Evolutionary conservation across 805 yeast genomes (phyloP).

Genomic region (Metschnikowia lachancei): DNA sequence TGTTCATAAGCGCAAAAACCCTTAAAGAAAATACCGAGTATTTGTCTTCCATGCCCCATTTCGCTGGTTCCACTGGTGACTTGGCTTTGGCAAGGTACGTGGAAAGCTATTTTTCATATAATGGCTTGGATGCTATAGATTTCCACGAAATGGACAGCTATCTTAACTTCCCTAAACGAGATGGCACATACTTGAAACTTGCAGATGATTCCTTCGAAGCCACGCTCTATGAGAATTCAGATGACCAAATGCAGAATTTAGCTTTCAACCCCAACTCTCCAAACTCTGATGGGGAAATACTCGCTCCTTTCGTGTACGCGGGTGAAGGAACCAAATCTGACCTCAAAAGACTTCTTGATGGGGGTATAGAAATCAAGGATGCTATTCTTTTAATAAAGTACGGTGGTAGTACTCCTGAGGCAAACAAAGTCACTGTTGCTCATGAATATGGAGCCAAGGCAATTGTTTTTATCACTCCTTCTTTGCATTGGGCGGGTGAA

Average conservation of each 20-base stretch:
- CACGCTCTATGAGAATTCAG: constrained; percentile 32
- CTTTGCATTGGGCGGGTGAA: constrained; percentile 21
- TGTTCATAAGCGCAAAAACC: constrained; percentile 49
- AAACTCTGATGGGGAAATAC: constrained; percentile 49
- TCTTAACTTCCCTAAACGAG: constrained; percentile 59
- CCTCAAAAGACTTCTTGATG: constrained; percentile 38
- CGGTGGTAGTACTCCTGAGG: constrained; percentile 42
- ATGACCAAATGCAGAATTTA: constrained; percentile 32
- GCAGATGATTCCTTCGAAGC: constrained; percentile 40
- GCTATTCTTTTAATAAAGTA: constrained; percentile 60
- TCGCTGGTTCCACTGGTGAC: constrained; percentile 88
- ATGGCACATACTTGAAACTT: constrained; percentile 28
- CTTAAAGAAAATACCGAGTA: constrained; percentile 69
- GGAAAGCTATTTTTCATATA: constrained; percentile 53
- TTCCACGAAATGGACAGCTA: constrained; percentile 52
- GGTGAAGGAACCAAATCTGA: constrained; percentile 65
- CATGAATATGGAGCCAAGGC: constrained; percentile 58
- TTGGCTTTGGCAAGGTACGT: constrained; percentile 66
- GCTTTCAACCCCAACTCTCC: constrained; percentile 71
- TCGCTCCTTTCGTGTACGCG: constrained; percentile 57
- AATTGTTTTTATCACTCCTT: constrained; percentile 56
- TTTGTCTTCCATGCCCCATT: constrained; percentile 76
- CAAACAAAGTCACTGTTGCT: constrained; percentile 48
- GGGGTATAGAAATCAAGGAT: constrained; percentile 41
- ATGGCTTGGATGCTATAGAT: constrained; percentile 53